Conservation (phyloP, 345 rosid species). For the Brassica cretica region DNA sequence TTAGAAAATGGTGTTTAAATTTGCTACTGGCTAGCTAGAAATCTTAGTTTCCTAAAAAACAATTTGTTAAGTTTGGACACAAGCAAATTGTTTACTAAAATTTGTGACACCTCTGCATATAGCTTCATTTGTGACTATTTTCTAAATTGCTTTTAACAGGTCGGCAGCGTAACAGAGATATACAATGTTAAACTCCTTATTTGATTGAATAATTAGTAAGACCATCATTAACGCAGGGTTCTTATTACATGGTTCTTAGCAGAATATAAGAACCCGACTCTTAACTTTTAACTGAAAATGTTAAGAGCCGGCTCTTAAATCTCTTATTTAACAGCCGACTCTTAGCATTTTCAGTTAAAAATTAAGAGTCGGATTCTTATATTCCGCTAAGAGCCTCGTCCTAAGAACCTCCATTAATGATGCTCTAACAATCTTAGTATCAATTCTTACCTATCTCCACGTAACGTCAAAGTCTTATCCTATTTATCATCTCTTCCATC, state of each 20-base stretch:
- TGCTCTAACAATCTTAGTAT: background rate
- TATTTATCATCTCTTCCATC: slow-evolving; percentile 6
- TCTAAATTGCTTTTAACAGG: background rate
- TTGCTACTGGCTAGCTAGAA: background rate
- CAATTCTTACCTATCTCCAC: background rate
- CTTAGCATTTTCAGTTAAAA: too few relatives aligned
- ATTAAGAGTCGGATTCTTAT: too few relatives aligned
- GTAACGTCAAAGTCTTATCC: background rate
- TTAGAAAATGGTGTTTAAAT: background rate
- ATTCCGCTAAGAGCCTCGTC: too few relatives aligned
- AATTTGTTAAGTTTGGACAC: background rate
- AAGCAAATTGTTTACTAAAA: background rate
- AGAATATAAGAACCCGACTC: too few relatives aligned
- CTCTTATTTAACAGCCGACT: too few relatives aligned
- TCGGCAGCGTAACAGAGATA: background rate
- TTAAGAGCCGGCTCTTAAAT: too few relatives aligned
- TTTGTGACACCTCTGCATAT: background rate
- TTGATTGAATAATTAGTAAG: background rate
- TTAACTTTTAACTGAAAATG: too few relatives aligned
- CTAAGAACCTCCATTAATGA: too few relatives aligned
- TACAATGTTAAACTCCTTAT: background rate
- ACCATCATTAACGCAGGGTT: too few relatives aligned
- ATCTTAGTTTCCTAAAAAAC: background rate
- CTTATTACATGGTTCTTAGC: too few relatives aligned
- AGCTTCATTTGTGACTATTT: background rate